Percentiles rank a stretch among this genome's conserved stretches.
phyloP scores from a whole-genome alignment of 2,329 filamentous ascomycete genomes.

The Chaetomiaceae sp. region DNA sequence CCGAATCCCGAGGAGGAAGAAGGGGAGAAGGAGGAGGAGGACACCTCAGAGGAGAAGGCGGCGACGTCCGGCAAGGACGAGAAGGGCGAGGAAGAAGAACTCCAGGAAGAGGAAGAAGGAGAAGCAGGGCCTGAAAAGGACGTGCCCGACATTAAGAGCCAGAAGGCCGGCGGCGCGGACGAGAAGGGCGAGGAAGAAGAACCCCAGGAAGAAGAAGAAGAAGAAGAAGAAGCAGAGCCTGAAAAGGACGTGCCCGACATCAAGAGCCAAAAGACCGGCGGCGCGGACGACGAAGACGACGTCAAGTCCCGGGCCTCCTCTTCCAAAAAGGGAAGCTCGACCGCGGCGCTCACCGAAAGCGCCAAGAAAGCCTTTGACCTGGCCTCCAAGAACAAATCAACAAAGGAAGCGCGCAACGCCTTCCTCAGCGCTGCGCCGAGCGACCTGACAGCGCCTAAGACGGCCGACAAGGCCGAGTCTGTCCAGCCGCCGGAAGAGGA shows the following conservation, averaged over 20 bases:
- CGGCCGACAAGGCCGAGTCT: neutral
- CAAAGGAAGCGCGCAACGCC: constrained; percentile 19
- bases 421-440: constrained; percentile 23
- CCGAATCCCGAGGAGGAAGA: constrained; percentile 29
- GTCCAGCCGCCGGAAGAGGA: neutral
- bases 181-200: constrained; percentile 15
- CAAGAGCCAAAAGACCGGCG: constrained; percentile 12
- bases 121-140: constrained; percentile 9
- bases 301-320: no score
- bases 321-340: constrained; percentile 3
- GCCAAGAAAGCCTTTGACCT: constrained; percentile 24
- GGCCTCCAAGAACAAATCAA: constrained; percentile 23
- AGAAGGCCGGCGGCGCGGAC: constrained; percentile 16
- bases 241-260: constrained; percentile 5
- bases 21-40: constrained; percentile 21
- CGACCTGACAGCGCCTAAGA: no score
- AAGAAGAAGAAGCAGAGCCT: constrained; percentile 9
- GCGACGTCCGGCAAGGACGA: no score
- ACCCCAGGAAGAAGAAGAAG: no score
- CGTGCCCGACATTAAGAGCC: constrained; percentile 2
- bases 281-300: constrained; percentile 17
- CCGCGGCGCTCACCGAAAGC: constrained; percentile 19
- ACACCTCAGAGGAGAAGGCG: constrained; percentile 8
- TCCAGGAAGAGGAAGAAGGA: constrained; percentile 27
- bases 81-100: neutral